phyloP scores from a whole-genome alignment of 495 filamentous ascomycete genomes.

The Penicillium angulare region DNA sequence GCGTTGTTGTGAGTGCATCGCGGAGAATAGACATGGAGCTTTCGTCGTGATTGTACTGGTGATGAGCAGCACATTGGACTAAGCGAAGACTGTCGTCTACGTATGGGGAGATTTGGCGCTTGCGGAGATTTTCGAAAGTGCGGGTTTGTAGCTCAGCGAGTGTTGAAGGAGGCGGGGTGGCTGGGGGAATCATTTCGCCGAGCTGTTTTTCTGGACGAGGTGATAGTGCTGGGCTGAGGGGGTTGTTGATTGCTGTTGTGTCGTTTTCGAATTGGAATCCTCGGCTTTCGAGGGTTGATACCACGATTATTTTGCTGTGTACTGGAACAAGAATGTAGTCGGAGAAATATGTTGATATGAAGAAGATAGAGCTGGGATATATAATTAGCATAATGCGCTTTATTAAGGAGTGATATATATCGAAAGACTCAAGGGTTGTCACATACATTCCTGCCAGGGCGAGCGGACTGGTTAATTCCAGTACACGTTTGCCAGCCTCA shows the following conservation, averaged over 20 bases:
- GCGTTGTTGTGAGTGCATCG: constrained; percentile 38
- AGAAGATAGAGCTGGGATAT: constrained; percentile 75
- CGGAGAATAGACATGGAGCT: constrained; percentile 48
- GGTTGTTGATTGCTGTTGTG: constrained; percentile 54
- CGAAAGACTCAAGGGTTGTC: background rate
- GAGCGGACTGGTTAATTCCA: constrained; percentile 87
- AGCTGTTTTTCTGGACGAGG: constrained; percentile 25
- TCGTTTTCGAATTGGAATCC: constrained; percentile 84
- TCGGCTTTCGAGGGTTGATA: constrained; percentile 69
- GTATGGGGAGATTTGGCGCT: constrained; percentile 68
- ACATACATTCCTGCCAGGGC: constrained; percentile 86
- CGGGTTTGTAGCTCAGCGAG: constrained; percentile 75
- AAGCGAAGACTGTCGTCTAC: constrained; percentile 68
- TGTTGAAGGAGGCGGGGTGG: constrained; percentile 74
- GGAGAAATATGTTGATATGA: constrained; percentile 96
- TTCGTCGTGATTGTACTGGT: constrained; percentile 43
- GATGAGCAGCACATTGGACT: constrained; percentile 78
- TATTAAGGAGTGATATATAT: background rate
- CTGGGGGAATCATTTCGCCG: constrained; percentile 47
- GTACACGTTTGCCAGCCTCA: constrained; percentile 89
- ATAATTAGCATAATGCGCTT: background rate
- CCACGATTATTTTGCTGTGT: constrained; percentile 68
- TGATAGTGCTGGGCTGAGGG: constrained; percentile 32
- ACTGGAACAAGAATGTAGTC: constrained; percentile 93
- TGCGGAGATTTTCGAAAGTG: constrained; percentile 75